Percentiles rank a stretch among this genome's conserved stretches.
Evolutionary conservation across 2,329 filamentous ascomycete genomes (phyloP).

Genomic region (Fusarium cicatricum): DNA sequence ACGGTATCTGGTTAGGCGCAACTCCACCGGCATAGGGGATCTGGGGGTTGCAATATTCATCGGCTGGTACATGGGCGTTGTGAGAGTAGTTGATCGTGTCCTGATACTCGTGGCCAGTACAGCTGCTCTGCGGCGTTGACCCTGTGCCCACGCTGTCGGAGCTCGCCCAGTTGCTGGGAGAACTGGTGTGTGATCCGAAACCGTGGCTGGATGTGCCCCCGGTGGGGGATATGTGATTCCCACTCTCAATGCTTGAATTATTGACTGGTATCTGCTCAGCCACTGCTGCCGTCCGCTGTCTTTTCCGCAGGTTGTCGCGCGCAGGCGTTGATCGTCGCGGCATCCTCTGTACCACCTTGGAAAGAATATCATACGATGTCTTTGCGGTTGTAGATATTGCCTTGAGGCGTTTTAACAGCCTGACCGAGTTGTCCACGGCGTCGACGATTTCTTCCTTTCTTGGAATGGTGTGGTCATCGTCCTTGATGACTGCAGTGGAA

Average conservation of each 20-base stretch:
- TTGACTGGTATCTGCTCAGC: neutral
- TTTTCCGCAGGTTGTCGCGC: conserved; percentile 18
- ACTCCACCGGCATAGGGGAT: neutral
- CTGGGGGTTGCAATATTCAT: conserved; percentile 9
- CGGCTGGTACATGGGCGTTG: neutral
- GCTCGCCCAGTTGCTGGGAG: conserved; percentile 25
- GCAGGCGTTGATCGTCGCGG: conserved; percentile 37
- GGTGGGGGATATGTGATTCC: conserved; percentile 9
- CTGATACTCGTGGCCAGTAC: conserved; percentile 8
- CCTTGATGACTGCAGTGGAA: conserved; percentile 60
- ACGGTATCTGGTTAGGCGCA: conserved; percentile 11
- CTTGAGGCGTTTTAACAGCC: conserved; percentile 45
- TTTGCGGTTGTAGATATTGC: conserved; percentile 46
- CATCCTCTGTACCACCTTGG: conserved; percentile 42
- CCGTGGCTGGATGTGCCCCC: conserved; percentile 2
- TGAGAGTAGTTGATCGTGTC: conserved; percentile 9
- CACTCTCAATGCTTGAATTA: neutral
- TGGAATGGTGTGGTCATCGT: conserved; percentile 49
- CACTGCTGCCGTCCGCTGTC: conserved; percentile 11
- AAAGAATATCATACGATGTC: conserved; percentile 47
- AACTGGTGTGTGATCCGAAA: conserved; percentile 20
- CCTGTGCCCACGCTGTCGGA: conserved; percentile 13
- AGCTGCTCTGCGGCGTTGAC: conserved; percentile 30
- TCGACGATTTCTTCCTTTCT: conserved; percentile 50
- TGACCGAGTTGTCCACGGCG: conserved; percentile 48